Evolutionary conservation across 2,329 filamentous ascomycete genomes (phyloP).

Genomic region (Raffaelea arxii): DNA sequence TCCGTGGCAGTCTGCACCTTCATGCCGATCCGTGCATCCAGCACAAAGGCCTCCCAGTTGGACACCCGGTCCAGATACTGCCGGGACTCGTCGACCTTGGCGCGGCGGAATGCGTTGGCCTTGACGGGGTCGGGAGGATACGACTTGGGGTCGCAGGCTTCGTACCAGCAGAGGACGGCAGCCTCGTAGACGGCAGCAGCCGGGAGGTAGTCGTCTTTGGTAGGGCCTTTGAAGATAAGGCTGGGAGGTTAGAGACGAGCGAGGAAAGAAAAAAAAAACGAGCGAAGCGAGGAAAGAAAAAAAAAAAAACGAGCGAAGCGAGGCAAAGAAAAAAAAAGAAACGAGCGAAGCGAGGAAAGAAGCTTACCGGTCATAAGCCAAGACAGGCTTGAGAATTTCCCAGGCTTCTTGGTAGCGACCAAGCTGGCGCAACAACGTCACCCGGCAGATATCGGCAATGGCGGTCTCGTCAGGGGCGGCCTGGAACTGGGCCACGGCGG

Average conservation of each 20-base stretch:
- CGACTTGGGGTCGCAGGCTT: constrained; percentile 35
- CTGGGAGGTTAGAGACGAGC: no score
- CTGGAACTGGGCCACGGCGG: constrained; percentile 33
- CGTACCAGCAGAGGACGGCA: constrained; percentile 70
- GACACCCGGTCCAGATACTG: constrained; percentile 57
- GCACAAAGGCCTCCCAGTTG: constrained; percentile 60
- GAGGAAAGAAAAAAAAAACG: no score
- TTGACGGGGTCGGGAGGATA: constrained; percentile 16
- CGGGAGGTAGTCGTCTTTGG: constrained; percentile 59
- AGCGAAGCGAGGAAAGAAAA: no score
- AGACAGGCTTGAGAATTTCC: constrained; percentile 51
- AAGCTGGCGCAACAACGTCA: constrained; percentile 55
- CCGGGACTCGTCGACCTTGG: constrained; percentile 51
- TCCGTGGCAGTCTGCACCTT: constrained; percentile 60
- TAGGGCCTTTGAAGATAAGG: constrained; percentile 44
- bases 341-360: no score
- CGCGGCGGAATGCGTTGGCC: constrained; percentile 26
- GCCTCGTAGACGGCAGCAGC: constrained; percentile 81
- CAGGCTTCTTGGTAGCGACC: constrained; percentile 56
- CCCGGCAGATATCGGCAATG: constrained; percentile 56
- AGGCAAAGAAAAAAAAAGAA: no score
- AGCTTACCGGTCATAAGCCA: constrained; percentile 51
- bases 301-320: no score
- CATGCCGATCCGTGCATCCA: constrained; percentile 68
- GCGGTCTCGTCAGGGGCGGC: constrained; percentile 51